These are phyloP conservation scores for Candida pseudoviswanathii DNA, from an alignment of 1,139 yeast species.

Conservation along the genomic window DNA sequence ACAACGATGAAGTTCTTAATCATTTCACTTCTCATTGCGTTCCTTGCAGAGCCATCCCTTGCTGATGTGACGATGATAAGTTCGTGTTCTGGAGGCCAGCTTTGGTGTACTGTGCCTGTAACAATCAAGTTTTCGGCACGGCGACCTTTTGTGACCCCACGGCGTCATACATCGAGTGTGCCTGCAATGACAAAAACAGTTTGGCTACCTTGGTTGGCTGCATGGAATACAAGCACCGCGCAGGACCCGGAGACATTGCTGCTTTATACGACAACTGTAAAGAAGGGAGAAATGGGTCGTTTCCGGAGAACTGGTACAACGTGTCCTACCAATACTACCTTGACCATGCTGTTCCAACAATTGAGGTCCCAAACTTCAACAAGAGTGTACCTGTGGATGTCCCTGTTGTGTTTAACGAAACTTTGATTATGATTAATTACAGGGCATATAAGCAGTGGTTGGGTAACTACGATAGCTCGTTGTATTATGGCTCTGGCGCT, in stretches of 20 bases:
- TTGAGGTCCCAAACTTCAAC: slow-evolving; percentile 26
- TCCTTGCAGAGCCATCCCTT: too few relatives aligned
- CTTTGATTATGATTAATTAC: slow-evolving; percentile 8
- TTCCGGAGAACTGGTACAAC: slow-evolving; percentile 14
- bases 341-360: slow-evolving; percentile 20
- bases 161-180: too few relatives aligned
- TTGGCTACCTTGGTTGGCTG: slow-evolving; percentile 12
- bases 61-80: too few relatives aligned
- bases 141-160: too few relatives aligned
- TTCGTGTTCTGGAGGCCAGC: too few relatives aligned
- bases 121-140: too few relatives aligned
- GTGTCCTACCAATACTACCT: slow-evolving; percentile 21
- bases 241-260: too few relatives aligned
- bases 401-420: slow-evolving; percentile 25
- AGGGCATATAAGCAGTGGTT: slow-evolving; percentile 20
- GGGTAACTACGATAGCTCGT: slow-evolving; percentile 40
- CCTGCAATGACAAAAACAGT: too few relatives aligned
- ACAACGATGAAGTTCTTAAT: too few relatives aligned
- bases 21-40: too few relatives aligned
- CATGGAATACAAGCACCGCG: slow-evolving; percentile 6
- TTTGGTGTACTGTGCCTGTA: too few relatives aligned
- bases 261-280: not conserved
- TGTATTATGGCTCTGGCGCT: slow-evolving; percentile 49
- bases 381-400: slow-evolving; percentile 19
- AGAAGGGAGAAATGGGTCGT: not conserved